phyloP scores from a whole-genome alignment of 495 filamentous ascomycete species.

The Aspergillus taichungensis region DNA sequence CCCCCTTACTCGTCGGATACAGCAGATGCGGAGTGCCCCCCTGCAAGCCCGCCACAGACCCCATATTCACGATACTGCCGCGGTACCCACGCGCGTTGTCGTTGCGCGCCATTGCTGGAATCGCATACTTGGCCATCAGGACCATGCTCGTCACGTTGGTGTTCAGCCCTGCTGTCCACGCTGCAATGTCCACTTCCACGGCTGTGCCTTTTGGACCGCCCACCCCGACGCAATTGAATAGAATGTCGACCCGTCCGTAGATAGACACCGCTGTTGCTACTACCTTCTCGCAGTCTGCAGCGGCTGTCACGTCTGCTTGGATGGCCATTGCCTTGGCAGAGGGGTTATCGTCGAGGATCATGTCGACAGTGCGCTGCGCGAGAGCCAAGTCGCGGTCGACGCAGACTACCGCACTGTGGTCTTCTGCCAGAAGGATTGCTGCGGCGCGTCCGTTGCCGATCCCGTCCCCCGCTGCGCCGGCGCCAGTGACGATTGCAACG shows the following conservation, averaged over 20 bases:
- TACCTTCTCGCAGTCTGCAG: slow-evolving; percentile 33
- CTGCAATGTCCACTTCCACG: slow-evolving; percentile 43
- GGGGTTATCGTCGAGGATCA: slow-evolving; percentile 26
- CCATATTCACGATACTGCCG: slow-evolving; percentile 50
- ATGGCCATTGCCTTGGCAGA: slow-evolving; percentile 27
- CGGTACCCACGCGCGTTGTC: slow-evolving; percentile 14
- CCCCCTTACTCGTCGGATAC: slow-evolving; percentile 55
- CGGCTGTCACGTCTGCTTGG: slow-evolving; percentile 40
- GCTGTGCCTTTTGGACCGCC: slow-evolving; percentile 45
- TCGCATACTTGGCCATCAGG: slow-evolving; percentile 44
- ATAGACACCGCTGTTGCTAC: slow-evolving; percentile 27
- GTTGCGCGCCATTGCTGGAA: slow-evolving; percentile 46
- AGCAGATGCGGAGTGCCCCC: slow-evolving; percentile 51
- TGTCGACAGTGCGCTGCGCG: slow-evolving; percentile 39
- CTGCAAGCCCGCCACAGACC: slow-evolving; percentile 45
- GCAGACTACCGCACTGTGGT: slow-evolving; percentile 46
- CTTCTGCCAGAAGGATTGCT: slow-evolving; percentile 46
- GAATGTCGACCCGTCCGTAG: slow-evolving; percentile 46
- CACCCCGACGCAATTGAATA: slow-evolving; percentile 51
- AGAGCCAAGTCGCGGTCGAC: slow-evolving; percentile 39
- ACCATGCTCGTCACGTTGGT: slow-evolving; percentile 54
- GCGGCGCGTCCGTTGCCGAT: slow-evolving; percentile 53
- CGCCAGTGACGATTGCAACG: slow-evolving; percentile 52
- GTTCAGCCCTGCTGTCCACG: slow-evolving; percentile 44
- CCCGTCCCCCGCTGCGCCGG: slow-evolving; percentile 42